phyloP scores from a whole-genome alignment of 495 filamentous ascomycete genomes.

The Aspergillus cristatus region DNA sequence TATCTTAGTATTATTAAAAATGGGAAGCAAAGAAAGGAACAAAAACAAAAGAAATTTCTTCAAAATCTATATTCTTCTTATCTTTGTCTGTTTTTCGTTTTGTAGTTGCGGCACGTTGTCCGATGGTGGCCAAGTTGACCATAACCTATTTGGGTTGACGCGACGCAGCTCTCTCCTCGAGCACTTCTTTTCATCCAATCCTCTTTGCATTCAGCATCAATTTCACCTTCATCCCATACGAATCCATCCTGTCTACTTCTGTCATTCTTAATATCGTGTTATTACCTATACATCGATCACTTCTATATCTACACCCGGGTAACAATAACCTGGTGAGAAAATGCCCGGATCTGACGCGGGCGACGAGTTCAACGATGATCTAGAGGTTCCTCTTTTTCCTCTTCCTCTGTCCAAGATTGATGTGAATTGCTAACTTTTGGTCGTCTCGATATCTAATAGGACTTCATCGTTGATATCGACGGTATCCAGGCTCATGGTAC shows the following conservation, averaged over 20 bases:
- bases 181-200: no score
- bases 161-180: no score
- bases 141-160: no score
- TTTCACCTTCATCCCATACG: no score
- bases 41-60: no score
- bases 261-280: background rate
- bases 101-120: no score
- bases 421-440: background rate
- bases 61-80: background rate
- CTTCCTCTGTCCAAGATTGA: background rate
- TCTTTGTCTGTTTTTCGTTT: background rate
- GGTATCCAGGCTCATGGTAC: slow-evolving; percentile 62
- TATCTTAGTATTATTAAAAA: no score
- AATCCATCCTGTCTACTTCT: no score
- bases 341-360: slow-evolving; percentile 42
- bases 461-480: slow-evolving; percentile 67
- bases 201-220: no score
- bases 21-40: no score
- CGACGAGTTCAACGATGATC: slow-evolving; percentile 49
- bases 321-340: slow-evolving; percentile 3
- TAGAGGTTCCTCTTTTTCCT: slow-evolving; percentile 12
- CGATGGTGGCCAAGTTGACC: no score
- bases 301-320: background rate
- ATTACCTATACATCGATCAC: background rate
- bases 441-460: slow-evolving; percentile 13